A percentile compares a stretch with the other conserved stretches of the same genome.
Conservation (phyloP, 495 filamentous ascomycete species). For the Pseudevernia furfuracea region DNA sequence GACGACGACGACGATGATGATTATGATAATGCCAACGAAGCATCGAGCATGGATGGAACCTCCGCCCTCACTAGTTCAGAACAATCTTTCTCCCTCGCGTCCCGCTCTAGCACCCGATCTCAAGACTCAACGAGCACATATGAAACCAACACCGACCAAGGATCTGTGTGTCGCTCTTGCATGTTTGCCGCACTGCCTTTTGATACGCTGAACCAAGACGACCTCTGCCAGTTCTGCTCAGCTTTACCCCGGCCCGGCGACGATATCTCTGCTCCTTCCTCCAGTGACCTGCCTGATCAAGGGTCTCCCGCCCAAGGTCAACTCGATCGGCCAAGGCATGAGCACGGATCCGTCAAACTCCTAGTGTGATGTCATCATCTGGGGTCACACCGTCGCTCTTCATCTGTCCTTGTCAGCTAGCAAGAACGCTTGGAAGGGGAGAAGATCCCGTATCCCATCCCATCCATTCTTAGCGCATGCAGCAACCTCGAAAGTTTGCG, state of each 20-base stretch:
- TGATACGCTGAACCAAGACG: not conserved
- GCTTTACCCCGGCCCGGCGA: not conserved
- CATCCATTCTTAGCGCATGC: no score
- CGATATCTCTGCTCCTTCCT: no score
- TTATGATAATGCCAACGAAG: not conserved
- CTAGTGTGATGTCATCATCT: not conserved
- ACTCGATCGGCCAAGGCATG: not conserved
- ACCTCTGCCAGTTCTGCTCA: not conserved
- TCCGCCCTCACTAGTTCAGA: not conserved
- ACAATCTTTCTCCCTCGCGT: not conserved
- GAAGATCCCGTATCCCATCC: no score
- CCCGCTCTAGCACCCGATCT: not conserved
- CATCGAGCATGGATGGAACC: not conserved
- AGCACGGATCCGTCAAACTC: not conserved
- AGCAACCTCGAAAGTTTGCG: no score
- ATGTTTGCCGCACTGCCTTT: not conserved
- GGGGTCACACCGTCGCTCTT: not conserved
- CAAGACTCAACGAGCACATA: no score
- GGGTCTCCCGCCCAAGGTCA: not conserved
- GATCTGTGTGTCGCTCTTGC: not conserved
- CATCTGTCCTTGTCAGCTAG: no score
- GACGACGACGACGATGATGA: no score
- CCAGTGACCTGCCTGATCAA: no score
- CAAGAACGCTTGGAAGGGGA: no score
- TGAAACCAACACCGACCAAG: not conserved